Conservation (phyloP, 306 rosid genomes). For the Quercus ilex region DNA sequence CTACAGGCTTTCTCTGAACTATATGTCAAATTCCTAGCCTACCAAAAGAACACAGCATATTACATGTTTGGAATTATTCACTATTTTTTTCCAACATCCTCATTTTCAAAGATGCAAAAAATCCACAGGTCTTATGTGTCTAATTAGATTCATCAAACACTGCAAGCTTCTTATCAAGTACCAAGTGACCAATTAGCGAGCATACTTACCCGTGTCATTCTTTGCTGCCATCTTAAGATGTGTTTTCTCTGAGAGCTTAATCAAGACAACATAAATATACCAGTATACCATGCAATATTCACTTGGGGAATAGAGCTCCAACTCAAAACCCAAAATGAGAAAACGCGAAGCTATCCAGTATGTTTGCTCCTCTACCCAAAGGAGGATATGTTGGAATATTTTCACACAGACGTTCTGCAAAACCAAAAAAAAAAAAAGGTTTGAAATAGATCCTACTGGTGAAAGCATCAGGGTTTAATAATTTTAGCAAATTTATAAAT, state of each 20-base stretch:
- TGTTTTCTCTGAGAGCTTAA: constrained; percentile 79
- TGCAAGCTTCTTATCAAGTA: constrained; percentile 3
- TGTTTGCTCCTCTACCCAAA: constrained; percentile 95
- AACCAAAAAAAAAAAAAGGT: constrained; percentile 18
- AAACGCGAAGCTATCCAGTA: constrained; percentile 94
- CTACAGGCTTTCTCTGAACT: background rate
- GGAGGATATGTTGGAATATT: constrained; percentile 75
- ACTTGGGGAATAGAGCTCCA: constrained; percentile 82
- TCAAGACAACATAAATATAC: constrained; percentile 70
- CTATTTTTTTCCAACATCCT: background rate
- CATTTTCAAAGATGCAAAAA: background rate
- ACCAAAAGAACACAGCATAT: background rate
- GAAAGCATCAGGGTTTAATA: constrained; percentile 6
- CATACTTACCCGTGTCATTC: constrained; percentile 56
- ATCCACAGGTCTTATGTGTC: background rate
- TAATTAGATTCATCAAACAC: background rate
- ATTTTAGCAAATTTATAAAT: constrained; percentile 3
- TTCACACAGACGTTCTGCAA: constrained; percentile 68
- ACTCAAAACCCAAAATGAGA: constrained; percentile 85
- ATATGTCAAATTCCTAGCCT: background rate
- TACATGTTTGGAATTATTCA: background rate
- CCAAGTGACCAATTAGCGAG: constrained; percentile 2
- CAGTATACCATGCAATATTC: constrained; percentile 98
- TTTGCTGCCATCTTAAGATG: constrained; percentile 54
- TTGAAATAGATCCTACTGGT: background rate